Evolutionary conservation across 208 protist species (phyloP), one percentile per base, ranked within the genome.

Genomic region (Leishmania guyanensis): DNA sequence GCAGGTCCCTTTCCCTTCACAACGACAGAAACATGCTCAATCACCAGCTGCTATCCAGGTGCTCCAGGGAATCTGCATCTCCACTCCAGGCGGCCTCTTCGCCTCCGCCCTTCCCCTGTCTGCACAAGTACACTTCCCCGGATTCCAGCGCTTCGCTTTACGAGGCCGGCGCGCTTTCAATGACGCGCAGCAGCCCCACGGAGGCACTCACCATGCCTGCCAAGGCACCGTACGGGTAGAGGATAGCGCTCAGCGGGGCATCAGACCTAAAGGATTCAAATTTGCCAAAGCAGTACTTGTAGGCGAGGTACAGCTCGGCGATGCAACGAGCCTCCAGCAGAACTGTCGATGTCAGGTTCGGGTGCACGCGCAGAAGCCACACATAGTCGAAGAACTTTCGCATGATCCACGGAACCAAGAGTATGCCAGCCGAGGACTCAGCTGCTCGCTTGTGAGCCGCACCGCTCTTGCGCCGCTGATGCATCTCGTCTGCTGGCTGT

Each of bases 261-360:
- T 97, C 94, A 43, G 77, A 73, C 51, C 64, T 71, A 62, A 83
- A 86, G 46, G 86, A 84, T 77, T 97, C 94, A 76, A 91, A 96
- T 75, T 77, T 81, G 22, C 92, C 89, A 79, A 96, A 93, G 84
- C 90, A 95, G 84, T 96, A 97, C 84, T 92, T 93, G 75, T 90
- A 94, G 20, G 94, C 77, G 58, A 97, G 87, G 78, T 89, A 96
- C 1, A 95, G 73, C 88, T 97, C 92, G 26, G 88, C 86, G 73
- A 95, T 73, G 79, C 93, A 97, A 79, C 92, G 91, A n/a, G 89
- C 75, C 80, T 97, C 86, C 64, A 97, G 79, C 68, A 95, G 82
- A 75, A 97, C 68, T 39, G 92, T 95, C 14, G 88, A 86, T 16
- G 83, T 89, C 79, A 86, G 88, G 80, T 97, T 97, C 8, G 89